Evolutionary conservation across 2,329 filamentous ascomycete genomes (phyloP).

Genomic region (Colletotrichum sojae): DNA sequence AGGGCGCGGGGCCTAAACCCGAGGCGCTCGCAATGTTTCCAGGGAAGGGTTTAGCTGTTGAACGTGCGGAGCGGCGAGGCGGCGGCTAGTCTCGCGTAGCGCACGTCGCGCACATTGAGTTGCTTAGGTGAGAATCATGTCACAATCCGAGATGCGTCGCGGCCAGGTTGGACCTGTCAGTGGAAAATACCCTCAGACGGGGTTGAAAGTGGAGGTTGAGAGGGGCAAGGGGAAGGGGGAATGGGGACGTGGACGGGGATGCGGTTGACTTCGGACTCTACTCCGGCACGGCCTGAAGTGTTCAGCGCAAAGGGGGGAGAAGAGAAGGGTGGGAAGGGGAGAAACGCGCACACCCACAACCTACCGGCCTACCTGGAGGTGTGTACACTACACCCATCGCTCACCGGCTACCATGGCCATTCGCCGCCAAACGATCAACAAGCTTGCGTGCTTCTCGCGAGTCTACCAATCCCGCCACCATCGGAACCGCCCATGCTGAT

Average conservation of each 20-base stretch:
- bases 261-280: conserved; percentile 45
- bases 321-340: background rate
- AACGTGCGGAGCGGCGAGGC: conserved; percentile 35
- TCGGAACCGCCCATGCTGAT: too few species aligned
- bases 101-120: conserved; percentile 25
- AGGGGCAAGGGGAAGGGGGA: conserved; percentile 40
- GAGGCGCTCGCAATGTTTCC: conserved; percentile 38
- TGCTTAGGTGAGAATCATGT: conserved; percentile 40
- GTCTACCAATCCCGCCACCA: too few species aligned
- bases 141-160: conserved; percentile 29
- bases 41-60: conserved; percentile 35
- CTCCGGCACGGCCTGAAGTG: conserved; percentile 42
- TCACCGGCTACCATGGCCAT: too few species aligned
- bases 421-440: too few species aligned
- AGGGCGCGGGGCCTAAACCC: conserved; percentile 28
- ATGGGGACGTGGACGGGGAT: conserved; percentile 39
- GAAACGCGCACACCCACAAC: background rate
- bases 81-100: conserved; percentile 16
- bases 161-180: conserved; percentile 38
- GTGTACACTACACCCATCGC: too few species aligned
- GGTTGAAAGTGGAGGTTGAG: conserved; percentile 42
- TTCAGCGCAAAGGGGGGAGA: conserved; percentile 18
- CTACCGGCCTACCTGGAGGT: background rate
- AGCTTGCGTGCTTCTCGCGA: too few species aligned
- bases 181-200: conserved; percentile 32